A percentile compares a stretch with the other conserved stretches of the same genome.
Conservation (phyloP, 202 grass and related monocot species). For the Cymbopogon flexuosus region DNA sequence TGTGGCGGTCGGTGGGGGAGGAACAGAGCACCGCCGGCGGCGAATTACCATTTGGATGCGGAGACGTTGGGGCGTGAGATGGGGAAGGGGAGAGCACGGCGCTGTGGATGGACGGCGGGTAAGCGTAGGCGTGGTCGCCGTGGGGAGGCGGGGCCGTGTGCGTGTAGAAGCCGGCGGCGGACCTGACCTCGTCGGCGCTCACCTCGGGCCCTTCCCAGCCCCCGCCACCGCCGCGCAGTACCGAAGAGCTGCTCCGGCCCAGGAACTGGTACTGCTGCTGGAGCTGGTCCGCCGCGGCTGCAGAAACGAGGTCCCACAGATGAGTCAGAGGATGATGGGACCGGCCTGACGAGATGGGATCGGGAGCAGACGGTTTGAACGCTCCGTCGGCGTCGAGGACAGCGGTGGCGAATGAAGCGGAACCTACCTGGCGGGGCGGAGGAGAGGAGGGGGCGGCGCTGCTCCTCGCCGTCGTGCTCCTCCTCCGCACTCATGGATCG, state of each 20-base stretch:
- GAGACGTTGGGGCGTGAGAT: constrained; percentile 14
- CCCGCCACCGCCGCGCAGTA: constrained; percentile 26
- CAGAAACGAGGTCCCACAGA: background rate
- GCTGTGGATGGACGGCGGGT: constrained; percentile 66
- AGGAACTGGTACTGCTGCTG: constrained; percentile 74
- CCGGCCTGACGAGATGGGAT: background rate
- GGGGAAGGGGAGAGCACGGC: constrained; percentile 49
- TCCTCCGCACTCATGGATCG: constrained; percentile 13
- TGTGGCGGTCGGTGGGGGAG: no score
- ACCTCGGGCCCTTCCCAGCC: constrained; percentile 44
- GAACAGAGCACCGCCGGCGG: background rate
- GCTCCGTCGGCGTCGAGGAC: background rate
- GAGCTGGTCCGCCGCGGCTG: constrained; percentile 2
- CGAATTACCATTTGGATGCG: constrained; percentile 24
- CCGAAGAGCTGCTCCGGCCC: constrained; percentile 59
- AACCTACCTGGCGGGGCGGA: background rate
- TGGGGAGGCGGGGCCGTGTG: background rate
- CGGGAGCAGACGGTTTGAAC: background rate
- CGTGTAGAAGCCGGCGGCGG: constrained; percentile 13
- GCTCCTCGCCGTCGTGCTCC: constrained; percentile 28
- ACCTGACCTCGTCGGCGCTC: constrained; percentile 64
- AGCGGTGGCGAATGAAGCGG: background rate
- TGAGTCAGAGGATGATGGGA: background rate
- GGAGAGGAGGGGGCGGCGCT: constrained; percentile 7
- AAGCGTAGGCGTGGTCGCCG: constrained; percentile 47